Conservation (phyloP, 148 eudicot genomes). For the Vaccinium macrocarpon region DNA sequence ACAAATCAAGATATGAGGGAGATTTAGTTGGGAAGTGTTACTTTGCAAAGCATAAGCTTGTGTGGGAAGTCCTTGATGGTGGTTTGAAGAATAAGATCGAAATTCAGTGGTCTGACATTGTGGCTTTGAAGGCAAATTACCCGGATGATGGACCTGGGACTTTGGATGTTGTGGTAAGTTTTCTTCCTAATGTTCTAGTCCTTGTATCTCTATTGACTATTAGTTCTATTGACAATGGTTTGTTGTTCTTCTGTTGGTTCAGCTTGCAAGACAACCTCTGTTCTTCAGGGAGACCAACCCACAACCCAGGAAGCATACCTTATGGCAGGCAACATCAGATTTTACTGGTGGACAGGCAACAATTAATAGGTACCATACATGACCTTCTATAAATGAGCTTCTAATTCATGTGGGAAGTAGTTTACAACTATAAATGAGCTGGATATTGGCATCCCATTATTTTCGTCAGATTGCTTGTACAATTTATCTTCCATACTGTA, state of each 20-base stretch:
- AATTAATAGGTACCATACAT: constrained; percentile 32
- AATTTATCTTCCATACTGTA: not conserved
- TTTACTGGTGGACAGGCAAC: constrained; percentile 84
- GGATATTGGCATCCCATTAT: not conserved
- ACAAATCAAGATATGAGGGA: constrained; percentile 86
- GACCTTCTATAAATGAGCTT: not conserved
- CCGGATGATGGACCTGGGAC: constrained; percentile 89
- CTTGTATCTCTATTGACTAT: no score
- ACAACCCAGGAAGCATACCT: constrained; percentile 85
- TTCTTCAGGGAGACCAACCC: constrained; percentile 93
- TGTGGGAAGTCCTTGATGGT: constrained; percentile 98
- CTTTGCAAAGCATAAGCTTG: constrained; percentile 98
- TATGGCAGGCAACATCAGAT: constrained; percentile 88
- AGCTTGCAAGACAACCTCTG: constrained; percentile 75
- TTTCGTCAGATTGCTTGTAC: not conserved
- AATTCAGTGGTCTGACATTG: constrained; percentile 95
- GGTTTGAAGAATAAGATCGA: constrained; percentile 96
- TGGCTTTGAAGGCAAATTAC: constrained; percentile 81
- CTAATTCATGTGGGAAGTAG: not conserved
- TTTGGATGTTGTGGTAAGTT: constrained; percentile 80
- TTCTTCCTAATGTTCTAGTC: not conserved
- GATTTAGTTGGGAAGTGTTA: constrained; percentile 96
- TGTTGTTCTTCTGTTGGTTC: constrained; percentile 17
- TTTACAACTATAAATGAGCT: not conserved
- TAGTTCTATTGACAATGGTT: not conserved